Evolutionary conservation across 495 filamentous ascomycete genomes (phyloP).

Genomic region (Bathelium albidoporum): DNA sequence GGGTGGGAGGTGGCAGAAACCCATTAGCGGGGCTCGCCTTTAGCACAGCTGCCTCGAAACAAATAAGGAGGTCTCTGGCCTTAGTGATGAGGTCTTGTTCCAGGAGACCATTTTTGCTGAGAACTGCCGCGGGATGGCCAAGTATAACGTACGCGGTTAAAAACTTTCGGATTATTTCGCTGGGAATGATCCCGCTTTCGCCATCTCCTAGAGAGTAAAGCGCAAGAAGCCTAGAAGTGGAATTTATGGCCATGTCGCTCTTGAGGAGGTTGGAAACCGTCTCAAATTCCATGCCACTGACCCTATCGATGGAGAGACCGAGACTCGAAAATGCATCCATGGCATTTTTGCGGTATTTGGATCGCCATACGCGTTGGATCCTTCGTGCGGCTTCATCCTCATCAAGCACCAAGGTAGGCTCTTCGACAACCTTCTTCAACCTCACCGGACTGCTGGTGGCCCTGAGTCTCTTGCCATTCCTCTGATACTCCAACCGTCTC

Average conservation of each 20-base stretch:
- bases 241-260: slow-evolving; percentile 57
- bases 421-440: slow-evolving; percentile 12
- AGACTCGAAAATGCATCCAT: slow-evolving; percentile 51
- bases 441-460: slow-evolving; percentile 20
- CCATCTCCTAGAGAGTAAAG: slow-evolving; percentile 68
- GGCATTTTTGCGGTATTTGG: slow-evolving; percentile 31
- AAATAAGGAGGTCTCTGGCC: slow-evolving; percentile 71
- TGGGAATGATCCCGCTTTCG: slow-evolving; percentile 55
- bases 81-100: slow-evolving; percentile 87
- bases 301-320: slow-evolving; percentile 61
- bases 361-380: slow-evolving; percentile 71
- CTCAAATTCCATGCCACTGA: slow-evolving; percentile 71
- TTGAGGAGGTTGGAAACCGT: slow-evolving; percentile 68
- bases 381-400: slow-evolving; percentile 57
- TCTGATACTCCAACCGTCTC: slow-evolving; percentile 42
- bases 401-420: slow-evolving; percentile 33
- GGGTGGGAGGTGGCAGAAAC: slow-evolving; percentile 30
- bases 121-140: slow-evolving; percentile 80
- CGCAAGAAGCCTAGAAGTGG: slow-evolving; percentile 61
- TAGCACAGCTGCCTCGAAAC: slow-evolving; percentile 67
- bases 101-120: slow-evolving; percentile 69
- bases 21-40: slow-evolving; percentile 30
- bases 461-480: slow-evolving; percentile 35
- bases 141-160: slow-evolving; percentile 87
- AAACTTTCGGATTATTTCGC: slow-evolving; percentile 78